These are phyloP conservation scores for Pseudogymnoascus sp. DNA, from an alignment of 2,329 filamentous ascomycete genomes.

Conservation along the genomic window DNA sequence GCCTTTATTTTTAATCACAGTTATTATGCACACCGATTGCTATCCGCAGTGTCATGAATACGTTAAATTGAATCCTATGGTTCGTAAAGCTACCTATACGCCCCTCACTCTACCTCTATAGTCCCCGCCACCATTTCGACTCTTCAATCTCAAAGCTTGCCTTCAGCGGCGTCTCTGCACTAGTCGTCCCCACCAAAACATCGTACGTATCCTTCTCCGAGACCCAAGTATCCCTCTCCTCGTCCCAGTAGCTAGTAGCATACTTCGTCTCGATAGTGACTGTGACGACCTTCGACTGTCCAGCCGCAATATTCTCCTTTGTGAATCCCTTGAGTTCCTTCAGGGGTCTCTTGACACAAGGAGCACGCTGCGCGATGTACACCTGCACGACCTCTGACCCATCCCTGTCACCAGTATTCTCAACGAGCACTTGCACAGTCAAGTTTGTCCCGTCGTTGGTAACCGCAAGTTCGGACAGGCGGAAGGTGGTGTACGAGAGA, in stretches of 20 bases:
- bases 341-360: slow-evolving; percentile 47
- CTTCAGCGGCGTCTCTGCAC: slow-evolving; percentile 43
- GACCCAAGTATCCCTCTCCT: slow-evolving; percentile 59
- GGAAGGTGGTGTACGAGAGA: slow-evolving; percentile 66
- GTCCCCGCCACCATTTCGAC: slow-evolving; percentile 62
- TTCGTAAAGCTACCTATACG: neutral
- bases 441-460: slow-evolving; percentile 44
- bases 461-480: slow-evolving; percentile 41
- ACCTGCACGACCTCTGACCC: slow-evolving; percentile 54
- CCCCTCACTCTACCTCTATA: slow-evolving; percentile 35
- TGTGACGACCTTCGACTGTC: slow-evolving; percentile 51
- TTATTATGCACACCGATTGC: neutral
- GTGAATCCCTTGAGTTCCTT: slow-evolving; percentile 62
- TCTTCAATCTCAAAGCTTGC: slow-evolving; percentile 51
- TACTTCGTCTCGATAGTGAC: slow-evolving; percentile 57
- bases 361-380: slow-evolving; percentile 48
- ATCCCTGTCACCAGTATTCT: slow-evolving; percentile 51
- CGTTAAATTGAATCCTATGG: slow-evolving; percentile 3
- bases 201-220: slow-evolving; percentile 60
- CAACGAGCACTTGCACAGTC: slow-evolving; percentile 44
- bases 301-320: slow-evolving; percentile 57
- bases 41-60: neutral
- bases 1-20: neutral
- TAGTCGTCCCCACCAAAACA: slow-evolving; percentile 55
- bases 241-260: slow-evolving; percentile 64